Conservation (phyloP, 2,329 filamentous ascomycete species). For the Ophiosphaerella herpotricha region DNA sequence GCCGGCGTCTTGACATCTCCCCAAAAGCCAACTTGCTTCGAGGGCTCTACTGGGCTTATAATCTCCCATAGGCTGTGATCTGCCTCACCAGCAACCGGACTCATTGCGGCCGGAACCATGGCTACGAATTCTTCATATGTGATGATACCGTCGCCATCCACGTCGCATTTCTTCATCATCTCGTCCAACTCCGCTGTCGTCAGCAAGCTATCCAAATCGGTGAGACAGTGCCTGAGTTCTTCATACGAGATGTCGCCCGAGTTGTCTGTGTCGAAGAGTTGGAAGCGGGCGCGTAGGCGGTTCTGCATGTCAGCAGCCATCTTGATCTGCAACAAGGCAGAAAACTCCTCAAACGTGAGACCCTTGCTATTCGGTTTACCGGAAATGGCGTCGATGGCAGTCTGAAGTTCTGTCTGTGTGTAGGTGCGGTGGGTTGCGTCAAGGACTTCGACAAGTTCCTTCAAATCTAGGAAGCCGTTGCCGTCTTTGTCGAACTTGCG, state of each 20-base stretch:
- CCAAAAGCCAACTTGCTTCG: constrained; percentile 1
- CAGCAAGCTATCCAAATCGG: constrained; percentile 8
- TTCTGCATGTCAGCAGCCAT: constrained; percentile 13
- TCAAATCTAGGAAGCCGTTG: constrained; percentile 12
- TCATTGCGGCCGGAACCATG: constrained; percentile 7
- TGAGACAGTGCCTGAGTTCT: constrained; percentile 11
- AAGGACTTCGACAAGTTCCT: constrained; percentile 7
- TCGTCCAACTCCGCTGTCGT: constrained; percentile 6
- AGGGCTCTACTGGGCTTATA: constrained; percentile 10
- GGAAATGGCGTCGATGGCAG: constrained; percentile 9
- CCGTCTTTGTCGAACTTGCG: constrained; percentile 16
- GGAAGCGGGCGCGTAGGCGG: constrained; percentile 10
- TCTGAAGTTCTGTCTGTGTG: constrained; percentile 8
- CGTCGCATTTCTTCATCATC: constrained; percentile 7
- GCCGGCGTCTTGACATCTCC: constrained; percentile 1
- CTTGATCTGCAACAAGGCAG: constrained; percentile 12
- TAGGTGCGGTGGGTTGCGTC: constrained; percentile 10
- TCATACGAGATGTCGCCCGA: constrained; percentile 12
- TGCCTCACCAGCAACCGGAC: not conserved
- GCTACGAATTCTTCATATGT: constrained; percentile 12
- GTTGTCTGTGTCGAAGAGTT: constrained; percentile 13
- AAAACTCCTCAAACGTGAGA: constrained; percentile 12
- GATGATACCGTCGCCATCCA: constrained; percentile 8
- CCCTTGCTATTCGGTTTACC: constrained; percentile 5
- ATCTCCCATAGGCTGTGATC: constrained; percentile 11